Evolutionary conservation across 345 rosid species (phyloP).

Genomic region (Gossypium thurberi): DNA sequence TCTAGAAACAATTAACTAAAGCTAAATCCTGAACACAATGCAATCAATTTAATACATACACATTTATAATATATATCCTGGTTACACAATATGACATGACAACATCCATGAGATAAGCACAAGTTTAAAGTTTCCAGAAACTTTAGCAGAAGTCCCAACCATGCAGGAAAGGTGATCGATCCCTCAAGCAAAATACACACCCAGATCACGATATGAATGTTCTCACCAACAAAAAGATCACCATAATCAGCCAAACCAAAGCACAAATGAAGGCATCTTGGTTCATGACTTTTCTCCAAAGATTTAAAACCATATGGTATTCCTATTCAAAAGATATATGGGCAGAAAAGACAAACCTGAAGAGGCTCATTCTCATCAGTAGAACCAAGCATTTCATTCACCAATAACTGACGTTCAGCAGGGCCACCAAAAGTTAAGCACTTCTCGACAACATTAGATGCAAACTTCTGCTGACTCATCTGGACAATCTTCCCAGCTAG

Average conservation of each 20-base stretch:
- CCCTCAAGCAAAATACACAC: neutral
- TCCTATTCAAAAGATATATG: neutral
- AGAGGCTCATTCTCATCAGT: conserved; percentile 64
- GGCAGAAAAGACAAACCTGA: conserved; percentile 33
- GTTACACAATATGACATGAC: too few species aligned
- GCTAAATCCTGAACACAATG: neutral
- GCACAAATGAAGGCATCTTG: neutral
- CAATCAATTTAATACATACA: neutral
- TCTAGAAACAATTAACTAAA: neutral
- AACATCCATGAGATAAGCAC: neutral
- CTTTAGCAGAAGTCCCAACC: neutral
- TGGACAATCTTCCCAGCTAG: conserved; percentile 60
- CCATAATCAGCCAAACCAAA: neutral
- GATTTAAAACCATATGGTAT: neutral
- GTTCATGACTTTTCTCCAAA: neutral
- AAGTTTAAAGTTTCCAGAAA: neutral
- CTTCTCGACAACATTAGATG: conserved; percentile 62
- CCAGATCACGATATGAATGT: neutral
- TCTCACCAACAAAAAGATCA: too few species aligned
- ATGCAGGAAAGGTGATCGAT: neutral
- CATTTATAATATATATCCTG: neutral
- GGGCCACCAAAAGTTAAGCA: conserved; percentile 53
- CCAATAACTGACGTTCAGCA: conserved; percentile 42
- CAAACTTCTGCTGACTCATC: conserved; percentile 70
- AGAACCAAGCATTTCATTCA: conserved; percentile 58